Base-by-base conservation (phyloP, 1,139 yeast species). In the Wickerhamomyces sp. region DNA sequence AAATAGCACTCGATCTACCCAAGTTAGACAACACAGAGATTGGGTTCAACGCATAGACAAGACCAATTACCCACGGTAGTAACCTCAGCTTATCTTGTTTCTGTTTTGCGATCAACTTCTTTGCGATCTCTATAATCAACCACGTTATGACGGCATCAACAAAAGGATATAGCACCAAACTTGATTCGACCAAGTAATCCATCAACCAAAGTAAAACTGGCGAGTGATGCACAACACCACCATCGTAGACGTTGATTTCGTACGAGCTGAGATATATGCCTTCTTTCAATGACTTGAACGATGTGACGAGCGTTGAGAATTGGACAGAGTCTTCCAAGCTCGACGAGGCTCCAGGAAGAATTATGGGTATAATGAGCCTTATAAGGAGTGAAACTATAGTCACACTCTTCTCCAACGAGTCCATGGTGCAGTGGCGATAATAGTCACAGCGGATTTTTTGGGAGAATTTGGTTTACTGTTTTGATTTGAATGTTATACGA, bases 171-270 rank as follows among this genome's bases (percentile, higher is more conserved):
- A 68, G 54, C 11, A 69, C 40, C 17, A 62, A 47, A 16, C 52
- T 47, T 28, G 58, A 45, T 14, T 41, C 43, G 14, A 47, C 32
- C 39, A 56, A 37, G 9, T 43, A 35, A 3, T 45, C 45, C 29
- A 77, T 42, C 3, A 66, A 41, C 21, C 67, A 64, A 44, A 82
- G 64, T 10, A 75, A 45, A 23, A 89, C 55, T 1, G 96, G 96
- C 5, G 94, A 72, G 52, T 87, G 94, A 56, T 88, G 93, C 31
- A 83, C 86, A 21, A 86, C 79, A 2, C 95, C 95, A 15, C 95
- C 95, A 40, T 76, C 77, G 51, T 88, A 89, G 6, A 89, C 76
- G 39, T 80, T 71, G 32, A 82, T 66, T 12, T 70, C 69, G 44
- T 78, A 72, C n/a, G 67, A 58, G 38, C 75, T 61, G 42, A 85